Evolutionary conservation across 768 basidiomycete species (phyloP).

Genomic region (Nevesoporus exiguus): DNA sequence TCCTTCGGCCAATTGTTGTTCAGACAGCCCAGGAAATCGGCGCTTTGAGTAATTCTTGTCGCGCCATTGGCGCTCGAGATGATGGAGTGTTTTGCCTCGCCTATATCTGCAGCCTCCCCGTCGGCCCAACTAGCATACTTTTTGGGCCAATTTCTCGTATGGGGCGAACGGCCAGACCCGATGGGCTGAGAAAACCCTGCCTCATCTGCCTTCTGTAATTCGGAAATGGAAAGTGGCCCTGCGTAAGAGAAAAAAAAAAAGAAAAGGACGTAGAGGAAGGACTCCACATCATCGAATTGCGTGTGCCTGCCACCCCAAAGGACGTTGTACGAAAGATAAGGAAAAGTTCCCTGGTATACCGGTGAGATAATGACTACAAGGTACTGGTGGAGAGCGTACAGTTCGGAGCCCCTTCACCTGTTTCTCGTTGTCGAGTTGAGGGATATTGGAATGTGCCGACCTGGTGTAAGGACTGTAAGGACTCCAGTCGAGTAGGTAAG

Average conservation of each 20-base stretch:
- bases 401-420: too few relatives aligned
- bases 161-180: background rate
- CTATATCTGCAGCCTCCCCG: background rate
- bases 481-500: too few relatives aligned
- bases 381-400: too few relatives aligned
- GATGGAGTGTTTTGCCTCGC: background rate
- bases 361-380: too few relatives aligned
- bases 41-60: background rate
- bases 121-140: background rate
- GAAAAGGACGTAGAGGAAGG: background rate
- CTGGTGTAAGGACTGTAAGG: too few relatives aligned
- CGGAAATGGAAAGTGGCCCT: background rate
- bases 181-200: background rate
- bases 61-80: background rate
- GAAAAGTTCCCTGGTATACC: background rate
- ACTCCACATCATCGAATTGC: slow-evolving; percentile 1
- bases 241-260: slow-evolving; percentile 2
- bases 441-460: too few relatives aligned
- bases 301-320: background rate
- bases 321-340: background rate
- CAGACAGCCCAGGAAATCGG: background rate
- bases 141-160: background rate
- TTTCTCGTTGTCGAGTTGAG: too few relatives aligned
- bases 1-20: background rate
- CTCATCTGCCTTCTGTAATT: background rate